Conservation (phyloP, 1,284 basidiomycete species). For the Pholiota adiposa region DNA sequence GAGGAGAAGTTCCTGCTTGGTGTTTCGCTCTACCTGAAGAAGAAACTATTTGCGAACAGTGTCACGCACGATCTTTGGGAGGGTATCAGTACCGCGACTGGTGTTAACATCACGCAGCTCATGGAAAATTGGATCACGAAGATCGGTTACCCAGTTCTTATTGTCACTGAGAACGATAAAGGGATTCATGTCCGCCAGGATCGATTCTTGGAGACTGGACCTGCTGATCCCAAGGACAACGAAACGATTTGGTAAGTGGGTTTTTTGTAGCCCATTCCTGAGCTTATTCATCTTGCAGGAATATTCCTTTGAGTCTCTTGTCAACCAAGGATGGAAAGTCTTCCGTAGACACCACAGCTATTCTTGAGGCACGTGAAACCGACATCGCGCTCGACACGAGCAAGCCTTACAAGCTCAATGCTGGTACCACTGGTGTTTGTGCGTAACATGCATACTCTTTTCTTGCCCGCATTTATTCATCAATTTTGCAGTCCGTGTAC, state of each 20-base stretch:
- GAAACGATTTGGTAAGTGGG: slow-evolving; percentile 82
- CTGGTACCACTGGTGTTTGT: slow-evolving; percentile 90
- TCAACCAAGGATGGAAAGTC: slow-evolving; percentile 66
- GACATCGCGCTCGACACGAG: slow-evolving; percentile 71
- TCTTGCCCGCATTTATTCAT: neutral
- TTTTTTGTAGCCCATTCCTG: slow-evolving; percentile 10
- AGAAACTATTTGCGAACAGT: slow-evolving; percentile 78
- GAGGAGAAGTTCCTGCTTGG: slow-evolving; percentile 89
- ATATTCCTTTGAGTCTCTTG: slow-evolving; percentile 81
- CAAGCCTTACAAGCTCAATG: slow-evolving; percentile 87
- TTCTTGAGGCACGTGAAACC: slow-evolving; percentile 76
- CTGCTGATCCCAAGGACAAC: slow-evolving; percentile 82
- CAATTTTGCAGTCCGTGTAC: slow-evolving; percentile 70
- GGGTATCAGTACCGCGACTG: slow-evolving; percentile 81
- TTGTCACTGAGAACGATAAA: slow-evolving; percentile 77
- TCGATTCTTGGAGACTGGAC: slow-evolving; percentile 90
- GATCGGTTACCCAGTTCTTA: slow-evolving; percentile 89
- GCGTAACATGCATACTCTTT: slow-evolving; percentile 34
- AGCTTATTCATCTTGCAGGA: slow-evolving; percentile 48
- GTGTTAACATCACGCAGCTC: slow-evolving; percentile 76
- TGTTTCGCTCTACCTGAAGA: slow-evolving; percentile 92
- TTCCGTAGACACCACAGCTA: slow-evolving; percentile 62
- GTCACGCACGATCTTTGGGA: slow-evolving; percentile 91
- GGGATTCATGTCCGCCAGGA: slow-evolving; percentile 86
- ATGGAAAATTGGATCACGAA: slow-evolving; percentile 96